phyloP scores from a whole-genome alignment of 2,329 filamentous ascomycete species.

The Hypoxylon sp. region DNA sequence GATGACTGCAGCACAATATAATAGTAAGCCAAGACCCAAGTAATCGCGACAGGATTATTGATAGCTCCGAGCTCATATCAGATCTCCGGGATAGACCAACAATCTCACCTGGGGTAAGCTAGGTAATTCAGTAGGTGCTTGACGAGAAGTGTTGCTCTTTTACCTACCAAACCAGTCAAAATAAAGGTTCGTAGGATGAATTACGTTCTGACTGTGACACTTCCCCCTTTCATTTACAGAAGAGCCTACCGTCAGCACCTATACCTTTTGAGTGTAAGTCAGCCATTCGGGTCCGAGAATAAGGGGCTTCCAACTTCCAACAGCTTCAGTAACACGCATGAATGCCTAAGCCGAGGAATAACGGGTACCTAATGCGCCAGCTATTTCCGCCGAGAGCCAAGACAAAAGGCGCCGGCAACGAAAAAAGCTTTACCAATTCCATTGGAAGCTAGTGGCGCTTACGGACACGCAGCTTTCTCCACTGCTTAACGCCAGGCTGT shows the following conservation, averaged over 20 bases:
- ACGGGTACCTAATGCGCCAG: neutral
- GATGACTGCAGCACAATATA: conserved; percentile 10
- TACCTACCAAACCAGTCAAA: conserved; percentile 4
- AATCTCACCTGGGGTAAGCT: conserved; percentile 10
- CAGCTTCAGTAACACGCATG: neutral
- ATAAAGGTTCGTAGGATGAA: conserved; percentile 28
- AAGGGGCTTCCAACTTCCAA: neutral
- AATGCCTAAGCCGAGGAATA: neutral
- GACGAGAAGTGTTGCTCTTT: neutral
- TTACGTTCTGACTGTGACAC: conserved; percentile 9
- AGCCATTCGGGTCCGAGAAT: conserved; percentile 19
- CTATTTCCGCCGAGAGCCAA: neutral
- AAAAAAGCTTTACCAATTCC: neutral
- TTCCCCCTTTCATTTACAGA: conserved; percentile 34
- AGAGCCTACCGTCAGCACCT: conserved; percentile 1
- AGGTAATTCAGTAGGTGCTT: neutral
- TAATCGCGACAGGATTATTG: conserved; percentile 2
- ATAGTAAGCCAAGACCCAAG: conserved; percentile 23
- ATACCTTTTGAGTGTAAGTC: conserved; percentile 2
- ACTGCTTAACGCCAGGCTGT: conserved; percentile 5
- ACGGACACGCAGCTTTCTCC: conserved; percentile 17
- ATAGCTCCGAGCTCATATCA: conserved; percentile 13
- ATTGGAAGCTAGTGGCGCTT: conserved; percentile 33
- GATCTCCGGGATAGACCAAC: neutral
- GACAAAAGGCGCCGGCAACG: conserved; percentile 9